Evolutionary conservation across 352 stramenopile species (phyloP).

Genomic region (Globisporangium takayamanum): DNA sequence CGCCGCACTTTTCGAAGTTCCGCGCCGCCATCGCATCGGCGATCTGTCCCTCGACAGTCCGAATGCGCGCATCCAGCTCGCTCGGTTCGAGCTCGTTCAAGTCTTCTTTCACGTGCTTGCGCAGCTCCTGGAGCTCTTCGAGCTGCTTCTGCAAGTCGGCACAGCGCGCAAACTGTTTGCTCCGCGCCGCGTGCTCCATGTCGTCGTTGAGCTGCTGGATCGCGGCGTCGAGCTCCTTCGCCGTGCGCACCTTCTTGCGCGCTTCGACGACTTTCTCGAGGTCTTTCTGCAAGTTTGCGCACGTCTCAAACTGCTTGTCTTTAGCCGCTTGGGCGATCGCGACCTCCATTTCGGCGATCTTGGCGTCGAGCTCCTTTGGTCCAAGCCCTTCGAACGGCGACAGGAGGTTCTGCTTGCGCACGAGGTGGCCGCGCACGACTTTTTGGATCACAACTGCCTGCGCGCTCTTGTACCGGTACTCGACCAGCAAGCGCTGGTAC

Average conservation of each 20-base stretch:
- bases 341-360: conserved; percentile 70
- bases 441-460: conserved; percentile 72
- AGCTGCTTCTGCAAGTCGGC: conserved; percentile 77
- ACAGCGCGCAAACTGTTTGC: conserved; percentile 80
- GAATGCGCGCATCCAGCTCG: conserved; percentile 81
- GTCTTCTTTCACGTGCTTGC: conserved; percentile 76
- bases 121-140: conserved; percentile 67
- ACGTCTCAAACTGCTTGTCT: conserved; percentile 84
- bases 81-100: conserved; percentile 79
- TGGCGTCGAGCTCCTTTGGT: conserved; percentile 69
- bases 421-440: conserved; percentile 56
- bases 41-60: conserved; percentile 55
- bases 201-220: conserved; percentile 70
- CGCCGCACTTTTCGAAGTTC: conserved; percentile 72
- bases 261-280: conserved; percentile 76
- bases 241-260: conserved; percentile 78
- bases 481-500: conserved; percentile 43
- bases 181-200: conserved; percentile 65
- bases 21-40: conserved; percentile 68
- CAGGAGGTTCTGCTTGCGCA: conserved; percentile 71
- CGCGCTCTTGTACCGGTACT: conserved; percentile 43
- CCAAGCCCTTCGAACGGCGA: conserved; percentile 71
- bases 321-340: conserved; percentile 72
- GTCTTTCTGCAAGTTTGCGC: conserved; percentile 77
- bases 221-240: conserved; percentile 79